Percentiles rank a stretch among this genome's conserved stretches.
Evolutionary conservation across 306 rosid species (phyloP).

Genomic region (Vicia sativa): DNA sequence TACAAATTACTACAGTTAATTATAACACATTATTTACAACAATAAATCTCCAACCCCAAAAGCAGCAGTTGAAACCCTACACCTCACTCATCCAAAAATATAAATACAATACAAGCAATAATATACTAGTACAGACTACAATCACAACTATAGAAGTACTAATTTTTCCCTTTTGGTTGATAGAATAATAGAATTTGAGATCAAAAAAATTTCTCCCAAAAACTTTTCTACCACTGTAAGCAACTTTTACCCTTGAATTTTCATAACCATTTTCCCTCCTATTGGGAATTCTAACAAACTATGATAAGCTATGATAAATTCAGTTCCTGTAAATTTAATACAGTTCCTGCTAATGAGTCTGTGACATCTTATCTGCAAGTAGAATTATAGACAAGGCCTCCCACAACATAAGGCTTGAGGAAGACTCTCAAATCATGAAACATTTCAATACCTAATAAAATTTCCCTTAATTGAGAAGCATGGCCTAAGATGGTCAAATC

Average conservation of each 20-base stretch:
- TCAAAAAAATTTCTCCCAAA: neutral
- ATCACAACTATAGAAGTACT: neutral
- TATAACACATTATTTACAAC: too few relatives aligned
- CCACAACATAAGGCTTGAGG: neutral
- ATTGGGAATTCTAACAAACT: neutral
- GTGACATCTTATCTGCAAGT: neutral
- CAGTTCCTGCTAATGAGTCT: neutral
- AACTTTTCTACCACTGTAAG: neutral
- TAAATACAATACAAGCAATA: neutral
- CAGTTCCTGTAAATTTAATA: neutral
- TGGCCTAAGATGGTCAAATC: too few relatives aligned
- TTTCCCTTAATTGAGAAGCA: neutral
- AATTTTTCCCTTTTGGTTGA: neutral
- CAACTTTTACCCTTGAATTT: conserved; percentile 1
- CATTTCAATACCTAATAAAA: conserved; percentile 1
- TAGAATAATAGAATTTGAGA: neutral
- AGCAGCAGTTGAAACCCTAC: conserved; percentile 18
- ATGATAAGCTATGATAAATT: neutral
- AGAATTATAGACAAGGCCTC: neutral
- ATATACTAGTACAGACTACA: neutral
- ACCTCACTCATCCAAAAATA: neutral
- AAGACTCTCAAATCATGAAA: neutral
- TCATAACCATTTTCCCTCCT: neutral
- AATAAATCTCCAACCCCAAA: neutral
- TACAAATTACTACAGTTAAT: too few relatives aligned